These are phyloP conservation scores for Simmondsia chinensis DNA, from an alignment of 148 eudicot genomes.

Conservation along the genomic window DNA sequence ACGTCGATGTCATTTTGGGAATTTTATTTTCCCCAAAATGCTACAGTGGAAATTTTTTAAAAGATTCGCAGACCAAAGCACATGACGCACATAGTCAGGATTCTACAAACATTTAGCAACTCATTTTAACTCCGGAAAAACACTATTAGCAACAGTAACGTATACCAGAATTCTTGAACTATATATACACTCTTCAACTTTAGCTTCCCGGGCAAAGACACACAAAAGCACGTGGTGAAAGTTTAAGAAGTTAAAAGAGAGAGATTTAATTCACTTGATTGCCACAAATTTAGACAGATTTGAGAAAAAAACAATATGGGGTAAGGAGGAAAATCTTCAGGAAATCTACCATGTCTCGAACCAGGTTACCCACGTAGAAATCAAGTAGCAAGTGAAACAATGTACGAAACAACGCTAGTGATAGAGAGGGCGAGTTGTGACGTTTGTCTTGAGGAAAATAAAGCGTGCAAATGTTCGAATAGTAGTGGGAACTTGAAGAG, in stretches of 20 bases:
- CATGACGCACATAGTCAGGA: no score
- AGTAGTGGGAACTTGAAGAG: neutral
- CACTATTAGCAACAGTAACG: neutral
- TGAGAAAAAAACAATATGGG: neutral
- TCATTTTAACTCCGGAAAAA: no score
- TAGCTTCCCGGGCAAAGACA: no score
- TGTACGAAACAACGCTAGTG: neutral
- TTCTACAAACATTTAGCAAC: no score
- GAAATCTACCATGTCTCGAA: neutral
- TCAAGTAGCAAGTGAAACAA: neutral
- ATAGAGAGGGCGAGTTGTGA: neutral
- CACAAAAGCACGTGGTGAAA: no score
- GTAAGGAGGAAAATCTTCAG: constrained; percentile 1
- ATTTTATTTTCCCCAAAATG: no score
- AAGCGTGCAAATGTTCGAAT: neutral
- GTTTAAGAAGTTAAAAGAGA: neutral
- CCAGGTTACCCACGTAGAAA: neutral
- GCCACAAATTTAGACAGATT: neutral
- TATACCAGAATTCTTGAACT: neutral
- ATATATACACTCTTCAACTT: neutral
- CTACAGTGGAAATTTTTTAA: no score
- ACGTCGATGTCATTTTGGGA: no score
- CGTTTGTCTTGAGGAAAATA: constrained; percentile 2
- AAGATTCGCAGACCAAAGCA: no score
- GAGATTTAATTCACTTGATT: no score